Evolutionary conservation across 495 filamentous ascomycete genomes (phyloP), one percentile per base, ranked within the genome.

Genomic region (Lentithecium fluviatile): DNA sequence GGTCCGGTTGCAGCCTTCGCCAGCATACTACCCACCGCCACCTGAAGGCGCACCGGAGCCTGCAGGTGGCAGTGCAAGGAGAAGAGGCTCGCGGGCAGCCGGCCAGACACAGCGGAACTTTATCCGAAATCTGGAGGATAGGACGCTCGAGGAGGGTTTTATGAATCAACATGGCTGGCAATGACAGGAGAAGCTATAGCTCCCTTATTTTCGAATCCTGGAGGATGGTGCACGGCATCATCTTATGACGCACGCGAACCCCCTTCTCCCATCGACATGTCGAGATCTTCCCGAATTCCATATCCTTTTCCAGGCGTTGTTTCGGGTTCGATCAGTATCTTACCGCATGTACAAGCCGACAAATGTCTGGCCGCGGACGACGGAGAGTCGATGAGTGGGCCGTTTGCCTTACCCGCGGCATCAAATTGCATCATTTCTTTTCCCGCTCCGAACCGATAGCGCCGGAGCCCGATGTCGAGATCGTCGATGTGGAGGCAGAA

Each of bases 21-120:
- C 95, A 1, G 95, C 95, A 7, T 99, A 99, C 73, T 97, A 97
- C 66, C 95, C 94, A 15, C 94, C 94, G 8, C 92, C 92, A n/a
- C 83, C 89, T 2, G 94, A 96, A 61, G 92, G 91, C 7, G 82
- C 88, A 43, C 82, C 86, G 11, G 85, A 89, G 62, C 82, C 76
- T 34, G 71, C 80, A 3, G 29, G 29, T 10, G 29, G 29, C n/a
- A 87, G 84, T 65, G 82, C 87, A 42, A 80, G 88, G 34, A 80
- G 93, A 51, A 84, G 92, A 67, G 87, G 89, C 20, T 95, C 90
- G 60, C 83, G 90, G 67, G 80, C 85, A 24, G 82, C 80, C 53
- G 80, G 81, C 63, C 79, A 82, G 53, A 80, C 79, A 38, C 74
- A 90, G 65, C 80, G 90, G 21, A 89, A 97, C 69, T 95, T 99